Evolutionary conservation across 768 basidiomycete genomes (phyloP), one percentile per base, ranked within the genome.

Genomic region (Tephrocybe sp.): DNA sequence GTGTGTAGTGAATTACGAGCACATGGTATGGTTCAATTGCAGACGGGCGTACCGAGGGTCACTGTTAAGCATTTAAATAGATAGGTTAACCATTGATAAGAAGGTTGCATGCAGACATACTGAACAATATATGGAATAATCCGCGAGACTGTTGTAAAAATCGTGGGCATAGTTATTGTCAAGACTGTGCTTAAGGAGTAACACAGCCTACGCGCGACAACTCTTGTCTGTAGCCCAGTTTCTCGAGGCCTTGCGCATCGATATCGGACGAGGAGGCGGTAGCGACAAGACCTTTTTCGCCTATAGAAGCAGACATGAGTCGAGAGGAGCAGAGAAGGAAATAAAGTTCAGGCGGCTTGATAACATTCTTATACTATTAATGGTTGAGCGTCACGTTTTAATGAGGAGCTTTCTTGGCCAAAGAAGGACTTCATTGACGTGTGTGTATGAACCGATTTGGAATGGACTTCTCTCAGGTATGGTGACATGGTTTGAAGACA

Each of bases 211-310:
- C 82, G 53, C 79, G 69, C 1, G 72, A 70, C 64, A 83, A 68
- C 57, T 82, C 79, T 52, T 83, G 78, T 44, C 69, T 68, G 62
- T 83, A 83, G 1, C 81, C 82, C 43, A 83, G 66, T 50, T 74
- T 72, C 60, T 80, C 66, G n/a, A 80, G 60, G 23, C 68, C 72
- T 49, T 71, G 61, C 20, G 60, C 66, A 13, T 52, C 57, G 12
- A 47, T 3, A 31, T 48, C 23, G 26, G 34, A 19, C 5, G 8
- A n/a, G 33, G n/a, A n/a, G n/a, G n/a, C 7, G 13, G 17, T 33
- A 14, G 8, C 22, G 14, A 10, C 31, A 19, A 19, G 23, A 19
- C 42, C 45, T 22, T 48, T 38, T 32, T 48, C 46, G 5, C 26
- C 20, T 6, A 36, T 22, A 23, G 39, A 50, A 32, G 26, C 12